A percentile compares a stretch with the other conserved stretches of the same genome.
These are phyloP conservation scores for Nitzschia inconspicua DNA, from an alignment of 108 stramenopile genomes.

Conservation along the genomic window DNA sequence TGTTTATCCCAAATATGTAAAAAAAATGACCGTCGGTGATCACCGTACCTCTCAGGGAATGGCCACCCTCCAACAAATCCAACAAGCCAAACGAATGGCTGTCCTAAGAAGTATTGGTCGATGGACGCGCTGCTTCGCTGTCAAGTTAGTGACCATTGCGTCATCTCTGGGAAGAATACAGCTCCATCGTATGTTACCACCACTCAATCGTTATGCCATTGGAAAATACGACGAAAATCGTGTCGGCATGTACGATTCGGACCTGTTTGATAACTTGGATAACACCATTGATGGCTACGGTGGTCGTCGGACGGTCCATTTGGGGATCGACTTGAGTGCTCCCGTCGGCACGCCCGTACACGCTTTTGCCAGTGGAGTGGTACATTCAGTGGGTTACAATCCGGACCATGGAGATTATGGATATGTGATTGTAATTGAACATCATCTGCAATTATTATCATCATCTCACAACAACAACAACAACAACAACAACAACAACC, in stretches of 20 bases:
- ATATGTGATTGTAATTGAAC: constrained; percentile 71
- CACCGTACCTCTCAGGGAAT: neutral
- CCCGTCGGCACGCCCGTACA: constrained; percentile 72
- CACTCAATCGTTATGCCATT: constrained; percentile 19
- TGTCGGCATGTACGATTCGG: constrained; percentile 52
- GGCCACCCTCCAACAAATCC: constrained; percentile 8
- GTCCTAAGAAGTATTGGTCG: constrained; percentile 28
- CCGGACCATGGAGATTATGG: constrained; percentile 79
- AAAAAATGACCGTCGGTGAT: neutral
- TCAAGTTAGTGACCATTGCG: too few species aligned
- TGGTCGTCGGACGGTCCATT: constrained; percentile 62
- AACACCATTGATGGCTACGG: constrained; percentile 42
- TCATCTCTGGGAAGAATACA: too few species aligned
- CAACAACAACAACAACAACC: neutral
- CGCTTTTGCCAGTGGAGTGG: constrained; percentile 62
- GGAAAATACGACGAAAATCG: constrained; percentile 84
- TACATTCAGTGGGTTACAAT: constrained; percentile 80
- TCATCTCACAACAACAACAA: neutral
- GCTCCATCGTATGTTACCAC: constrained; percentile 11
- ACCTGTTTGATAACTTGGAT: constrained; percentile 49
- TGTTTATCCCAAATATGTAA: constrained; percentile 31
- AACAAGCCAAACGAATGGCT: constrained; percentile 30
- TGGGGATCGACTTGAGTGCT: constrained; percentile 77
- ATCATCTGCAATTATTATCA: constrained; percentile 24
- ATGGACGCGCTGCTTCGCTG: neutral